Evolutionary conservation across 768 basidiomycete genomes (phyloP), one percentile per base, ranked within the genome.

Genomic region (Leccinum barrowsii): DNA sequence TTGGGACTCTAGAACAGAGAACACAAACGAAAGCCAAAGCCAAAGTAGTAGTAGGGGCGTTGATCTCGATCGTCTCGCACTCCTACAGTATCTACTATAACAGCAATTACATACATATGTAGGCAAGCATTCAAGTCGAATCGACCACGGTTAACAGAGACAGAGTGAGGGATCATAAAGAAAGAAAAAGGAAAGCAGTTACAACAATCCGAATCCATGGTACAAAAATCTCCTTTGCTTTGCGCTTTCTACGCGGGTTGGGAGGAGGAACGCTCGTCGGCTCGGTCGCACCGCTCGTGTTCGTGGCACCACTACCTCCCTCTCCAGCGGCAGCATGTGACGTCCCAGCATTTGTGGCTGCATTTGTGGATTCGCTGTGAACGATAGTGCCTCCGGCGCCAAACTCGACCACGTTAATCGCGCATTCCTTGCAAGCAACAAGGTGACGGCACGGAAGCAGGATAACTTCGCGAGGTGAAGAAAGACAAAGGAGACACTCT

Each of bases 331-430:
- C 63, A 19, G 22, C 40, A 35, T 60, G 24, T 26, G 24, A 57
- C 60, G 48, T 61, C 59, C 68, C 66, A 21, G 70, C 60, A 24
- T 70, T 67, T 6, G 69, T 65, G 3, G 71, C 65, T 1, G 73
- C 75, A 0, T 60, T 68, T 28, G 61, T 64, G 13, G 79, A 79
- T 7, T 80, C 77, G 2, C 75, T 65, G 53, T 90, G 86, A 21
- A 80, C 82, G 52, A 96, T 89, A 50, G 80, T 86, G 3, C 94
- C 94, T 3, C 94, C 94, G 0, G 94, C 94, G 28, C 94, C 94
- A 70, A 94, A 98, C 72, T 98, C 94, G 51, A 98, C 88, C 94
- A 98, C 97, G 69, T 96, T 96, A 55, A 97, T 74, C 1, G 94
- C 94, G 68, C 94, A 98, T 49, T 96, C 94, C 67, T 90, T 87